Evolutionary conservation across 495 filamentous ascomycete genomes (phyloP).

Genomic region (Cenococcum geophilum): DNA sequence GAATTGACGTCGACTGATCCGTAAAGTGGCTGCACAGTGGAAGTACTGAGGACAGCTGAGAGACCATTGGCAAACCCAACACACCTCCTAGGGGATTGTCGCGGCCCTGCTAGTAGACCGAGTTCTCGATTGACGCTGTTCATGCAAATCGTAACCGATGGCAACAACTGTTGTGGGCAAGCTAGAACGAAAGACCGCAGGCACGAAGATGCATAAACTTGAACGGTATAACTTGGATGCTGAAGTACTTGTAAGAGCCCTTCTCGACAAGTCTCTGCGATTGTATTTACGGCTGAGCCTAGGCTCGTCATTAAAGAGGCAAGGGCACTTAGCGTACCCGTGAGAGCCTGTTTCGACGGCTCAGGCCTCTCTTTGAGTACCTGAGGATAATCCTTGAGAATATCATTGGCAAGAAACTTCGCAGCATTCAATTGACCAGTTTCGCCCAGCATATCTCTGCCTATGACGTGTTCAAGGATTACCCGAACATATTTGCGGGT

Average conservation of each 20-base stretch:
- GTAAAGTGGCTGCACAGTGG: slow-evolving; percentile 79
- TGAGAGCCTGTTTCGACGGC: slow-evolving; percentile 79
- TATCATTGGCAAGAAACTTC: slow-evolving; percentile 73
- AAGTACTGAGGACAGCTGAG: slow-evolving; percentile 84
- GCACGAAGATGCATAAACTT: slow-evolving; percentile 79
- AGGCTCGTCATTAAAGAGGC: slow-evolving; percentile 71
- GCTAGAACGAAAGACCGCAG: slow-evolving; percentile 81
- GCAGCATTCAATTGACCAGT: slow-evolving; percentile 78
- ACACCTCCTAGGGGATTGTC: slow-evolving; percentile 77
- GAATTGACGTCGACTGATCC: slow-evolving; percentile 95
- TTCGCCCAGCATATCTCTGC: slow-evolving; percentile 75
- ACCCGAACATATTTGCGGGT: slow-evolving; percentile 79
- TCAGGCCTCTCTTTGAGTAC: slow-evolving; percentile 86
- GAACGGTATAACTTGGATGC: slow-evolving; percentile 93
- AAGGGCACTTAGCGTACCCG: slow-evolving; percentile 71
- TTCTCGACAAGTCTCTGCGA: slow-evolving; percentile 78
- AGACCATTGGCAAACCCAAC: slow-evolving; percentile 91
- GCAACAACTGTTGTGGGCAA: slow-evolving; percentile 84
- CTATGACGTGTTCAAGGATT: slow-evolving; percentile 78
- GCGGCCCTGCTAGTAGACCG: slow-evolving; percentile 62
- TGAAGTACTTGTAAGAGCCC: slow-evolving; percentile 84
- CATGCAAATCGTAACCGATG: slow-evolving; percentile 91
- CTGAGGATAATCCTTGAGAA: slow-evolving; percentile 92
- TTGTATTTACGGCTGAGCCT: slow-evolving; percentile 68
- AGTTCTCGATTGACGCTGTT: slow-evolving; percentile 89